These are phyloP conservation scores for Solanum stenotomum DNA, from an alignment of 257 asterid genomes.

Conservation along the genomic window DNA sequence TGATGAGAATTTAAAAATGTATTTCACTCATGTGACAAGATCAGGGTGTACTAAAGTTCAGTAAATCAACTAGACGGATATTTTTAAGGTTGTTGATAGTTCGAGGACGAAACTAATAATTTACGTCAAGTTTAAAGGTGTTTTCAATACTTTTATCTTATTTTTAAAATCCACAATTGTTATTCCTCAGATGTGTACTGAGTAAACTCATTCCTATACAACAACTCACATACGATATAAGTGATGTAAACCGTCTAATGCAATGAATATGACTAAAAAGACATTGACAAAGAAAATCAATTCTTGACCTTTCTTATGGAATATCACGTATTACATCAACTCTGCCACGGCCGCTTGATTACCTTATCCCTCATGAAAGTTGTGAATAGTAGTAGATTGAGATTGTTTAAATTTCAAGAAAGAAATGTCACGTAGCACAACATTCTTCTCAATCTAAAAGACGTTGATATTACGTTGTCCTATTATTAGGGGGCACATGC, in stretches of 20 bases:
- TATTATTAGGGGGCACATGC: slow-evolving; percentile 32
- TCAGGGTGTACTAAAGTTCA: too few species aligned
- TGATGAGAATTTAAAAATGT: not conserved
- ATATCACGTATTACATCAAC: not conserved
- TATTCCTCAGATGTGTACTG: too few species aligned
- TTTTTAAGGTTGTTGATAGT: not conserved
- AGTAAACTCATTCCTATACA: not conserved
- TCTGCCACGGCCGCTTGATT: fast-evolving
- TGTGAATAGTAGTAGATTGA: not conserved
- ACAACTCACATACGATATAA: not conserved
- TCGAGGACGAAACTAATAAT: not conserved
- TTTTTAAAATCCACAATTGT: not conserved
- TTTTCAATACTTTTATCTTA: too few species aligned
- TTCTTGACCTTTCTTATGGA: too few species aligned
- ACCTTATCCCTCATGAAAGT: not conserved
- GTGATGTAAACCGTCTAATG: not conserved
- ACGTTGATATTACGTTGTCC: slow-evolving; percentile 17
- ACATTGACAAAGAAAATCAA: not conserved
- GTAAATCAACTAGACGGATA: not conserved
- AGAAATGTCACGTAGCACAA: slow-evolving; percentile 4
- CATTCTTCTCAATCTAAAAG: slow-evolving; percentile 4
- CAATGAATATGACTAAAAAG: not conserved
- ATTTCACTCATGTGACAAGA: not conserved
- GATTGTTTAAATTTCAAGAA: not conserved
- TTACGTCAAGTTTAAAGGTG: not conserved